A percentile compares a stretch with the other conserved stretches of the same genome.
Evolutionary conservation across 192 early-diverging fungal genomes (phyloP).

Genomic region (Entomortierella parvispora): DNA sequence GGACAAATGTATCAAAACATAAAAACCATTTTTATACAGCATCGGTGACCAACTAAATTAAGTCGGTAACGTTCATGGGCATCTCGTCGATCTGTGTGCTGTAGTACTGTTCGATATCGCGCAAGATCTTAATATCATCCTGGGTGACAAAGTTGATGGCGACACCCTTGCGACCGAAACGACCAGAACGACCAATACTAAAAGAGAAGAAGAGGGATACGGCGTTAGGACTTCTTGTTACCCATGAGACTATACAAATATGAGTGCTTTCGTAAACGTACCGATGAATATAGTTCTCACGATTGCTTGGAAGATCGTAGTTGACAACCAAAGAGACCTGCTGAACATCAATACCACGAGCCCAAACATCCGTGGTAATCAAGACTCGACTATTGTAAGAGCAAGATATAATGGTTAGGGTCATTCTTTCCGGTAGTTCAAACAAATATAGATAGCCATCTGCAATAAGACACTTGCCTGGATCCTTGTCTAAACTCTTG

Average conservation of each 20-base stretch:
- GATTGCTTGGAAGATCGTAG: conserved; percentile 95
- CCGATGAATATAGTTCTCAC: conserved; percentile 98
- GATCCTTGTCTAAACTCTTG: conserved; percentile 94
- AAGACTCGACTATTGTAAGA: conserved; percentile 80
- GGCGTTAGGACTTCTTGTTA: conserved; percentile 5
- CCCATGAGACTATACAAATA: background rate
- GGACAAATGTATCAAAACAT: too few relatives aligned
- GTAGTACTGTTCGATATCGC: conserved; percentile 99
- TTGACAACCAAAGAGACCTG: conserved; percentile 98
- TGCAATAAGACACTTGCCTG: conserved; percentile 51
- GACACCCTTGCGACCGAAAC: conserved; percentile 99
- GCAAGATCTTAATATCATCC: conserved; percentile 91
- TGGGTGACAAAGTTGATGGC: conserved; percentile 99
- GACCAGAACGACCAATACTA: conserved; percentile 93
- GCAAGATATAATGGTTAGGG: background rate
- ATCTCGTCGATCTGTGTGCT: conserved; percentile 97
- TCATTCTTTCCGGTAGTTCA: background rate
- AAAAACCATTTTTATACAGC: background rate
- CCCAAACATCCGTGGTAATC: conserved; percentile 98
- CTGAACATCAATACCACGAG: conserved; percentile 99
- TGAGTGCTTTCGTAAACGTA: conserved; percentile 8
- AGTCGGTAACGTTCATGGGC: conserved; percentile 78
- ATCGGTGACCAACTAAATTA: conserved; percentile 40
- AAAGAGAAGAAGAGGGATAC: background rate
- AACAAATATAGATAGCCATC: background rate